A percentile compares a stretch with the other conserved stretches of the same genome.
phyloP scores from a whole-genome alignment of 2,329 filamentous ascomycete genomes.

The Calonectria naviculata region DNA sequence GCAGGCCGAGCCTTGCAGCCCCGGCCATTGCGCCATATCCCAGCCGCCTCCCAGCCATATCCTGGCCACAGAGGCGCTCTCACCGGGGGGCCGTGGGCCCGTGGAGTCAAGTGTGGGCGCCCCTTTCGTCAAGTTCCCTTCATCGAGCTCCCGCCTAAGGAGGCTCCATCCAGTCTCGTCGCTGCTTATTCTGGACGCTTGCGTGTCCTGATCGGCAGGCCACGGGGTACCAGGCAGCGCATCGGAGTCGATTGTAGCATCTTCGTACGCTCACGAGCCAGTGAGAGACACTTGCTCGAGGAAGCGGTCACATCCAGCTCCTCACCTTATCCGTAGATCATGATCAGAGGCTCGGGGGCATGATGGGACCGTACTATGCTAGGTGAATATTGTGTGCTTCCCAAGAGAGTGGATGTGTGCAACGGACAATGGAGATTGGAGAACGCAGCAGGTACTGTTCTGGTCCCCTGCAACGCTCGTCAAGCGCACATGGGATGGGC shows the following conservation, averaged over 20 bases:
- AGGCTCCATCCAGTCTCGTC: constrained; percentile 28
- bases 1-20: constrained; percentile 34
- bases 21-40: constrained; percentile 42
- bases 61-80: constrained; percentile 15
- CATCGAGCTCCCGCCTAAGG: constrained; percentile 26
- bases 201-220: constrained; percentile 37
- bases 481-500: constrained; percentile 19
- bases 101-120: constrained; percentile 29
- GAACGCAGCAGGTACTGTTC: background rate
- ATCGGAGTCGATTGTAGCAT: constrained; percentile 2
- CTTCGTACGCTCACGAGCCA: background rate
- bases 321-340: background rate
- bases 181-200: constrained; percentile 29
- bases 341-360: background rate
- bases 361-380: background rate
- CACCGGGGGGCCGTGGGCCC: constrained; percentile 31
- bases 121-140: constrained; percentile 32
- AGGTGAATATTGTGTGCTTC: constrained; percentile 11
- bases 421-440: background rate
- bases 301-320: background rate
- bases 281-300: constrained; percentile 2
- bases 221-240: constrained; percentile 1
- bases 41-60: constrained; percentile 32
- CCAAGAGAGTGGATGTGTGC: constrained; percentile 3
- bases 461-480: background rate